phyloP scores from a whole-genome alignment of 129 eudicot genomes.

The Escallonia rubra region DNA sequence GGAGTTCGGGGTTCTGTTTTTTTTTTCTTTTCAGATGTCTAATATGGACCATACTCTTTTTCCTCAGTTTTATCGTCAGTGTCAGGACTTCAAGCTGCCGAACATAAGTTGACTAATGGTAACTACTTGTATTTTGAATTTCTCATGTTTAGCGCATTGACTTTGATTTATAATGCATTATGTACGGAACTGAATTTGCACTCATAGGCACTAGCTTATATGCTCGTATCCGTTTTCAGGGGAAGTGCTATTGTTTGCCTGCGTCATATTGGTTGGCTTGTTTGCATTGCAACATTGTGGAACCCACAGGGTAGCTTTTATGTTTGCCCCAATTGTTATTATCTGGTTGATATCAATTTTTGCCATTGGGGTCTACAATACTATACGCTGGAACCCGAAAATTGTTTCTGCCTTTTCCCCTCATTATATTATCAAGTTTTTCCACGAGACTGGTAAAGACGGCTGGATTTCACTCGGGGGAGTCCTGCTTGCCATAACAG shows the following conservation, averaged over 20 bases:
- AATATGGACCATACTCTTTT: constrained; percentile 4
- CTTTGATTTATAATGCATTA: neutral
- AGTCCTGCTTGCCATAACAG: constrained; percentile 74
- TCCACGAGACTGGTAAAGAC: constrained; percentile 52
- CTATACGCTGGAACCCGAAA: constrained; percentile 69
- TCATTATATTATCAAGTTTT: constrained; percentile 69
- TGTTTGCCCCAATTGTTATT: constrained; percentile 80
- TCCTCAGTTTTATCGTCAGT: constrained; percentile 75
- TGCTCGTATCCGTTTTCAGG: constrained; percentile 26
- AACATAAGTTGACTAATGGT: constrained; percentile 44
- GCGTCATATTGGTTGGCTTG: constrained; percentile 69
- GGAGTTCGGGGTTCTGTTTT: too few species aligned
- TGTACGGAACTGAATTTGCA: neutral
- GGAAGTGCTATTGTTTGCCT: constrained; percentile 44
- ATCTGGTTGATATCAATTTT: constrained; percentile 70
- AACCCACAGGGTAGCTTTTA: constrained; percentile 69
- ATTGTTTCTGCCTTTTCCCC: constrained; percentile 76
- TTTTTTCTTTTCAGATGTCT: neutral
- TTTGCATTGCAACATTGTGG: constrained; percentile 84
- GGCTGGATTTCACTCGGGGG: constrained; percentile 96
- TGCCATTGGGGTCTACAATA: constrained; percentile 66
- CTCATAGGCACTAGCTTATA: neutral
- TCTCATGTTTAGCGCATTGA: constrained; percentile 8
- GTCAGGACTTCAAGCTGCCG: constrained; percentile 63
- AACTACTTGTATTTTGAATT: constrained; percentile 15